Evolutionary conservation across 257 asterid genomes (phyloP).

Genomic region (Avicennia marina): DNA sequence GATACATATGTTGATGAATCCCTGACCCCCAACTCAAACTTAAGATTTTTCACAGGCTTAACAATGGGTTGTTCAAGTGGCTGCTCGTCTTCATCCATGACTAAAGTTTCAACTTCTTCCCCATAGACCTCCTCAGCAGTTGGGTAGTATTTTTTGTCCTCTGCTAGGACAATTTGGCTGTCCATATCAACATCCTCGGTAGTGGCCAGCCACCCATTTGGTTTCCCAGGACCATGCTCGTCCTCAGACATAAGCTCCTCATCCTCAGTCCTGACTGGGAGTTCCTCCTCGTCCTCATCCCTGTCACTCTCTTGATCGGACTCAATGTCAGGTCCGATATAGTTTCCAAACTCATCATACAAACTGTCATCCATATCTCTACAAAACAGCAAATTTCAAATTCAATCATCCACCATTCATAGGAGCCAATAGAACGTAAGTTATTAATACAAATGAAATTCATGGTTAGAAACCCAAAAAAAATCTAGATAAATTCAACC

Average conservation of each 20-base stretch:
- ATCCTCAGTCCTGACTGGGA: slow-evolving; percentile 60
- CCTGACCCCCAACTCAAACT: slow-evolving; percentile 93
- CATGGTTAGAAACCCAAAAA: neutral
- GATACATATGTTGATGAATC: slow-evolving; percentile 90
- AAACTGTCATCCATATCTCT: slow-evolving; percentile 80
- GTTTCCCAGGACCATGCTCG: slow-evolving; percentile 65
- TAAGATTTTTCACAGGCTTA: slow-evolving; percentile 77
- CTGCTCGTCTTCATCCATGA: slow-evolving; percentile 96
- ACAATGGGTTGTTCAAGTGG: slow-evolving; percentile 85
- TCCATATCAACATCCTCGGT: slow-evolving; percentile 85
- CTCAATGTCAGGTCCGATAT: slow-evolving; percentile 94
- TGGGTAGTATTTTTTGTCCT: slow-evolving; percentile 92
- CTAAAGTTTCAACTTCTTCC: slow-evolving; percentile 92
- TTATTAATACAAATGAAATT: neutral
- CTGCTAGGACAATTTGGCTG: slow-evolving; percentile 85
- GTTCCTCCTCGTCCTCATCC: slow-evolving; percentile 83
- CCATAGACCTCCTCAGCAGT: slow-evolving; percentile 99
- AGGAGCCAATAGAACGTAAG: slow-evolving; percentile 2
- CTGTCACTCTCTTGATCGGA: slow-evolving; percentile 86
- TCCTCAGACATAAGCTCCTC: slow-evolving; percentile 62
- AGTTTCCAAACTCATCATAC: slow-evolving; percentile 96
- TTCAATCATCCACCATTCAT: neutral
- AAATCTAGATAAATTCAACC: neutral
- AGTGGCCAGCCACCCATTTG: slow-evolving; percentile 81
- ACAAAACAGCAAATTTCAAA: slow-evolving; percentile 17